A percentile compares a stretch with the other conserved stretches of the same genome.
Conservation (phyloP, 2,329 filamentous ascomycete genomes). For the Akanthomyces muscarius region DNA sequence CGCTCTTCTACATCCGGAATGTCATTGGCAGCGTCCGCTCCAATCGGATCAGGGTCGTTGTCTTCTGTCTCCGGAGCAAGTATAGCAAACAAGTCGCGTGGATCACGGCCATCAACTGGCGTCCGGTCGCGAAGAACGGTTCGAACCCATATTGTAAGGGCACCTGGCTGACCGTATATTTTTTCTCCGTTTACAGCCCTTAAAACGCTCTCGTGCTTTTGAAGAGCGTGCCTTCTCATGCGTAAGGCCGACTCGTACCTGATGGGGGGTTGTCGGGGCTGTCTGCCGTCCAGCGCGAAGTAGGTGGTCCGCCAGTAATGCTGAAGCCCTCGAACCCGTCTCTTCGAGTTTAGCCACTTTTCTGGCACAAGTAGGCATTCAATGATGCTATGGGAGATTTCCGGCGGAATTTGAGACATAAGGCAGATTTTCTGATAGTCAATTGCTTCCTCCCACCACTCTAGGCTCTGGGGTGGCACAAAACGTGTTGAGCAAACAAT, state of each 20-base stretch:
- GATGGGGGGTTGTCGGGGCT: neutral
- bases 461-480: conserved; percentile 1
- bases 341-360: neutral
- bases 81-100: neutral
- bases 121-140: neutral
- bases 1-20: neutral
- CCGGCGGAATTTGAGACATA: neutral
- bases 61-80: neutral
- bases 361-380: neutral
- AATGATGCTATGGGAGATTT: neutral
- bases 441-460: conserved; percentile 5
- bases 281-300: no score
- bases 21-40: neutral
- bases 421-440: neutral
- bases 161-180: neutral
- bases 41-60: no score
- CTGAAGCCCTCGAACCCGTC: neutral
- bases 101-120: neutral
- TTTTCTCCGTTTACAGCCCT: neutral
- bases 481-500: conserved; percentile 2
- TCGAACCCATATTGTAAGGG: neutral
- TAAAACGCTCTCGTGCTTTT: neutral
- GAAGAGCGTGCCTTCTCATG: neutral
- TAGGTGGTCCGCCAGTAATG: neutral
- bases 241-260: neutral